Evolutionary conservation across 768 basidiomycete genomes (phyloP).

Genomic region (Xerocomus potaroensis): DNA sequence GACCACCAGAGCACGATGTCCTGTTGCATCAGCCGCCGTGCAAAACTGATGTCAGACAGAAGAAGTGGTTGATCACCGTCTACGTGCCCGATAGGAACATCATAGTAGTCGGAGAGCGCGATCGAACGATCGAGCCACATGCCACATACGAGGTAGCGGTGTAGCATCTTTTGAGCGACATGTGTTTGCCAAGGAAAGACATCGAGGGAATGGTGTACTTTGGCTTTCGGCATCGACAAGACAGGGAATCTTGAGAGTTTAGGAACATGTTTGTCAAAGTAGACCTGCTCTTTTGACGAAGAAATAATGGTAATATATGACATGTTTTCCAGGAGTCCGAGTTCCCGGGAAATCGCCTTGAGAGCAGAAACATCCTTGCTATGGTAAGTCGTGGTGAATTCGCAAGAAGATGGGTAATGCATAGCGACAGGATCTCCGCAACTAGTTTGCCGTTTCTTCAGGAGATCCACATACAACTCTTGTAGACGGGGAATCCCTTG

Average conservation of each 20-base stretch:
- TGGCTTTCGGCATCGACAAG: constrained; percentile 81
- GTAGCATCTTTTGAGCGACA: constrained; percentile 79
- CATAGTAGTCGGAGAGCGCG: constrained; percentile 83
- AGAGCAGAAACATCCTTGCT: constrained; percentile 73
- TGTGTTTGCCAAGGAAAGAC: constrained; percentile 87
- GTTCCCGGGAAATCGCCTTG: constrained; percentile 83
- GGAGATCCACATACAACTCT: constrained; percentile 64
- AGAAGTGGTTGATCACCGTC: constrained; percentile 88
- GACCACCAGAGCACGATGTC: constrained; percentile 99
- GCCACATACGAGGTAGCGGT: constrained; percentile 74
- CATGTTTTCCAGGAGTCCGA: constrained; percentile 69
- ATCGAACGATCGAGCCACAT: constrained; percentile 76
- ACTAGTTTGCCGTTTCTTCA: constrained; percentile 44
- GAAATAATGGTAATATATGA: constrained; percentile 78
- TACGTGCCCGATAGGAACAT: constrained; percentile 89
- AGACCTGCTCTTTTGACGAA: constrained; percentile 76
- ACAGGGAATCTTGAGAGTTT: constrained; percentile 84
- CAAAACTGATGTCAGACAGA: constrained; percentile 86
- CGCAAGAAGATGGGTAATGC: constrained; percentile 57
- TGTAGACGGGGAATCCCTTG: constrained; percentile 77
- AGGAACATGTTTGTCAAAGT: constrained; percentile 70
- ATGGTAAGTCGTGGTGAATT: constrained; percentile 73
- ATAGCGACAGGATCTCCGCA: constrained; percentile 46
- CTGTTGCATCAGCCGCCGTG: constrained; percentile 79
- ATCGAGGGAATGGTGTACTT: constrained; percentile 66